These are phyloP conservation scores for Chaetothyriales sp. DNA, from an alignment of 2,329 filamentous ascomycete genomes.

Conservation along the genomic window DNA sequence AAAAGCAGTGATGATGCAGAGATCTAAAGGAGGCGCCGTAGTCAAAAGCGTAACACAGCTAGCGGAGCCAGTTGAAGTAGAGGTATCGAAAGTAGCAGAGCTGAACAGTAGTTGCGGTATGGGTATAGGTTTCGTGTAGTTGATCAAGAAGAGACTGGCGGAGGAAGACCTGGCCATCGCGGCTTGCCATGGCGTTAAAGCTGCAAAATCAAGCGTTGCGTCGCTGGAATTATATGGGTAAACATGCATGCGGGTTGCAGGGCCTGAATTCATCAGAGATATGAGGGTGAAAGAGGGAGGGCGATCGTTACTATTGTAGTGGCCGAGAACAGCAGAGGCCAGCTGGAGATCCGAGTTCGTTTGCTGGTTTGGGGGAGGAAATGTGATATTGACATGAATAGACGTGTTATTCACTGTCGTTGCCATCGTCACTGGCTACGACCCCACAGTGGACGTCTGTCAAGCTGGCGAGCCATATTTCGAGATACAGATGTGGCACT, in stretches of 20 bases:
- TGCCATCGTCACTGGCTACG: conserved; percentile 24
- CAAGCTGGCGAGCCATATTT: conserved; percentile 29
- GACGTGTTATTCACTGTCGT: conserved; percentile 20
- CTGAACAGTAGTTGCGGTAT: conserved; percentile 23
- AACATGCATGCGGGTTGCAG: conserved; percentile 24
- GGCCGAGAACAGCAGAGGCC: conserved; percentile 31
- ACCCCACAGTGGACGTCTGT: conserved; percentile 28
- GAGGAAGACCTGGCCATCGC: conserved; percentile 51
- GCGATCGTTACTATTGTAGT: conserved; percentile 25
- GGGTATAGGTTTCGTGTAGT: conserved; percentile 36
- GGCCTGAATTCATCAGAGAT: conserved; percentile 4
- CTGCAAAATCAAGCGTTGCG: conserved; percentile 19
- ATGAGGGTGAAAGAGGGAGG: neutral
- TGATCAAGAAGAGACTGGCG: conserved; percentile 41
- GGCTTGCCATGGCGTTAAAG: conserved; percentile 30
- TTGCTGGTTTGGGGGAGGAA: conserved; percentile 31
- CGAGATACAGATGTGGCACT: conserved; percentile 22
- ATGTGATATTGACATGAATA: conserved; percentile 28
- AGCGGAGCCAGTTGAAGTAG: too few species aligned
- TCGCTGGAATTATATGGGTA: conserved; percentile 21
- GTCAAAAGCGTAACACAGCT: too few species aligned
- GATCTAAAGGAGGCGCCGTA: too few species aligned
- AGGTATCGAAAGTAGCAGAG: too few species aligned
- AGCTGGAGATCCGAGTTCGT: conserved; percentile 28
- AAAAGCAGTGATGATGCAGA: too few species aligned